phyloP scores from a whole-genome alignment of 306 rosid species.

The Adenanthera pavonina region DNA sequence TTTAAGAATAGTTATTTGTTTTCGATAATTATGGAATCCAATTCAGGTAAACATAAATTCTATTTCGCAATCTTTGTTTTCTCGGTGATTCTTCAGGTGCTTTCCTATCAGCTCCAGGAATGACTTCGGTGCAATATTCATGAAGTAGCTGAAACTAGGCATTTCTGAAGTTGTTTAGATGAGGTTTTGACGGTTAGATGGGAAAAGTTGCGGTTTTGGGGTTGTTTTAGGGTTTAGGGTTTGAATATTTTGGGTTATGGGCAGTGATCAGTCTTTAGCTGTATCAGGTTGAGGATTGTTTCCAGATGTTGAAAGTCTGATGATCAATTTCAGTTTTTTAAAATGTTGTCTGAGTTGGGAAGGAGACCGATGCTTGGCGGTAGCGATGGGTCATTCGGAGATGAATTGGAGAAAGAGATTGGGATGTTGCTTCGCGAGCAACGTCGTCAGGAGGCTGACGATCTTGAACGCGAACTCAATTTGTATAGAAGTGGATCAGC shows the following conservation, averaged over 20 bases:
- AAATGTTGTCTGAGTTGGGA: conserved; percentile 85
- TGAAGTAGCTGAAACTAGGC: conserved; percentile 42
- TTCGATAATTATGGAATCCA: conserved; percentile 33
- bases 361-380: conserved; percentile 77
- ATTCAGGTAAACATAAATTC: not conserved
- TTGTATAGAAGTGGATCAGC: conserved; percentile 91
- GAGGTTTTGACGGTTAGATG: conserved; percentile 31
- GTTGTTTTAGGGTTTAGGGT: conserved; percentile 43
- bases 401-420: conserved; percentile 87
- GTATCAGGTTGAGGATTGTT: conserved; percentile 31
- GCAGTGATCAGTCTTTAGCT: conserved; percentile 30
- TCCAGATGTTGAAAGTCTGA: conserved; percentile 21
- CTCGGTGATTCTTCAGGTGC: conserved; percentile 36
- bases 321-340: conserved; percentile 41
- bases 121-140: conserved; percentile 38
- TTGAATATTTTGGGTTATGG: conserved; percentile 27
- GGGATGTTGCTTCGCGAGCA: conserved; percentile 85
- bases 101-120: conserved; percentile 32
- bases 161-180: conserved; percentile 46
- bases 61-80: conserved; percentile 7
- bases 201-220: conserved; percentile 39
- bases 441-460: conserved; percentile 75
- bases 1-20: conserved; percentile 15
- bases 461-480: conserved; percentile 74
- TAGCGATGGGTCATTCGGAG: conserved; percentile 84